Conservation (phyloP, 306 rosid genomes). For the Rubus parviflorus region DNA sequence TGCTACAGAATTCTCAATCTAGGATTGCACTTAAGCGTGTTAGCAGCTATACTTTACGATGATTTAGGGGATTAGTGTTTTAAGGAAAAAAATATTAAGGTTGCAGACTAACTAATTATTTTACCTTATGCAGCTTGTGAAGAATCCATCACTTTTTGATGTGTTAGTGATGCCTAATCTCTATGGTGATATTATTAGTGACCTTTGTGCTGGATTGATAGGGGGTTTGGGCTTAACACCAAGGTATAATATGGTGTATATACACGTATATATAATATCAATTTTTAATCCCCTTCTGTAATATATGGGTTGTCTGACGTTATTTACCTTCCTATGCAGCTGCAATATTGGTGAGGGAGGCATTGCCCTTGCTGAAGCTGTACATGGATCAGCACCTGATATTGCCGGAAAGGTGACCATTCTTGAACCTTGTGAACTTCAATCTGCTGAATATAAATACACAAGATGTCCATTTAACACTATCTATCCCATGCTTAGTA, state of each 20-base stretch:
- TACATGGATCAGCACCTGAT: slow-evolving; percentile 99
- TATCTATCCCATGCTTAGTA: not conserved
- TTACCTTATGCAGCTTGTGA: slow-evolving; percentile 76
- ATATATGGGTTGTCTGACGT: slow-evolving; percentile 25
- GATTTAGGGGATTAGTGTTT: not conserved
- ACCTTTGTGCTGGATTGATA: slow-evolving; percentile 95
- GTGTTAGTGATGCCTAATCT: slow-evolving; percentile 99
- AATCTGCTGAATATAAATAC: not conserved
- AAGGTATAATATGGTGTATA: slow-evolving; percentile 40
- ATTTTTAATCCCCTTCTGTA: slow-evolving; percentile 10
- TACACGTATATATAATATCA: not conserved
- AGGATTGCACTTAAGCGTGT: not conserved
- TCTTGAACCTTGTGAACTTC: slow-evolving; percentile 6
- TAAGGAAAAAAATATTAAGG: not conserved
- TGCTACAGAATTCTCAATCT: not conserved
- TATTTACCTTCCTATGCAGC: slow-evolving; percentile 41
- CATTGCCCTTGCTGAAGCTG: slow-evolving; percentile 99
- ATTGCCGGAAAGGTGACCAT: slow-evolving; percentile 93
- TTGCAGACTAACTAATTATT: slow-evolving; percentile 5
- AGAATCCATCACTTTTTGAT: slow-evolving; percentile 93
- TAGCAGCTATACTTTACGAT: not conserved
- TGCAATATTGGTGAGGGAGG: slow-evolving; percentile 99
- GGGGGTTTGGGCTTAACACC: slow-evolving; percentile 99
- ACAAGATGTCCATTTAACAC: not conserved
- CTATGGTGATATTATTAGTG: slow-evolving; percentile 97